Evolutionary conservation across 306 rosid genomes (phyloP).

Genomic region (Castanea sativa): DNA sequence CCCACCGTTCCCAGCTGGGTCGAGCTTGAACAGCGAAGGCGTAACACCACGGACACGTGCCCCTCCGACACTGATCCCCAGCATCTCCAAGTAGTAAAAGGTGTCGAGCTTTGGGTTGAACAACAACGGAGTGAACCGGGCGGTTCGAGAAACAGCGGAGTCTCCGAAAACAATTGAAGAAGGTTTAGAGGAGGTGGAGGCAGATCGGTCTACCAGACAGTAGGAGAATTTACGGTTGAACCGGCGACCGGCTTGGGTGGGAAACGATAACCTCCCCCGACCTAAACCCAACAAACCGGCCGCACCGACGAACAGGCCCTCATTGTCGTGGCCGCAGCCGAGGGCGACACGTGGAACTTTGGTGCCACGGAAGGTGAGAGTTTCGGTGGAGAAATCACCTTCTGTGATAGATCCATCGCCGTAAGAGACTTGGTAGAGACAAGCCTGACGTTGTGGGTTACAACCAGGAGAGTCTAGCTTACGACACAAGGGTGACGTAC

Average conservation of each 20-base stretch:
- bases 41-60: slow-evolving; percentile 56
- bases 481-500: slow-evolving; percentile 68
- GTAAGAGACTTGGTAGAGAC: slow-evolving; percentile 85
- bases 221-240: slow-evolving; percentile 84
- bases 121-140: slow-evolving; percentile 75
- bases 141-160: slow-evolving; percentile 72
- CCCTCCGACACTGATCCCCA: slow-evolving; percentile 84
- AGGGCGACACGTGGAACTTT: slow-evolving; percentile 66
- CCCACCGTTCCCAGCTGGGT: slow-evolving; percentile 71
- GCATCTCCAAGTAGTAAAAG: slow-evolving; percentile 74
- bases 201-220: slow-evolving; percentile 71
- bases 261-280: slow-evolving; percentile 75
- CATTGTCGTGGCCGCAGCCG: slow-evolving; percentile 89
- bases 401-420: slow-evolving; percentile 86
- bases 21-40: slow-evolving; percentile 61
- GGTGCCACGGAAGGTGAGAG: slow-evolving; percentile 69
- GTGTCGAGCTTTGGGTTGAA: slow-evolving; percentile 75
- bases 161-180: slow-evolving; percentile 74
- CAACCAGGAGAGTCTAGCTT: slow-evolving; percentile 65
- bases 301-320: slow-evolving; percentile 86
- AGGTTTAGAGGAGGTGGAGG: slow-evolving; percentile 69
- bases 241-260: slow-evolving; percentile 59
- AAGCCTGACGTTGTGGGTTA: slow-evolving; percentile 34
- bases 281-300: slow-evolving; percentile 89
- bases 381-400: slow-evolving; percentile 85